Evolutionary conservation across 257 asterid genomes (phyloP).

Genomic region (Solanum etuberosum): DNA sequence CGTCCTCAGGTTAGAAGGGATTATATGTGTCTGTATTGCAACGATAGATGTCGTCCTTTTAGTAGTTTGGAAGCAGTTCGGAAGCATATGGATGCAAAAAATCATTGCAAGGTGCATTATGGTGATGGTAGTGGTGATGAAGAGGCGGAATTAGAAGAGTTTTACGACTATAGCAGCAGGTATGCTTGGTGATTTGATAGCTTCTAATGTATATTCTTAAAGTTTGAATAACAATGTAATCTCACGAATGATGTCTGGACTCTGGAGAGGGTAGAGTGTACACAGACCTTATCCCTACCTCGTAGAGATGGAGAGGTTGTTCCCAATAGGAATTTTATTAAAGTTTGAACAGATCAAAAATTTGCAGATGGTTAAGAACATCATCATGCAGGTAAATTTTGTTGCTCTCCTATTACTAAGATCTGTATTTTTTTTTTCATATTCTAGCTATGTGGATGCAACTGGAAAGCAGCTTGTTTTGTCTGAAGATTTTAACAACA

Average conservation of each 20-base stretch:
- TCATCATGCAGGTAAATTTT: background rate
- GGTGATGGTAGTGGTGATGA: constrained; percentile 92
- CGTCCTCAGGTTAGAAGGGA: constrained; percentile 62
- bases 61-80: constrained; percentile 71
- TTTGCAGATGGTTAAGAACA: background rate
- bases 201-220: background rate
- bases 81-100: constrained; percentile 88
- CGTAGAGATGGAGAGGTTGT: background rate
- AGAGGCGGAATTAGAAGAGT: constrained; percentile 87
- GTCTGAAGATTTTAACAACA: constrained; percentile 26
- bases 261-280: background rate
- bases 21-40: constrained; percentile 67
- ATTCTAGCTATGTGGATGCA: constrained; percentile 43
- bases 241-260: background rate
- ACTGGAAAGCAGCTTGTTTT: constrained; percentile 62
- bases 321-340: too few relatives aligned
- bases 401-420: background rate
- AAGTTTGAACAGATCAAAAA: background rate
- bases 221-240: too few relatives aligned
- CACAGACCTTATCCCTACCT: background rate
- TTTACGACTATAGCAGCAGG: constrained; percentile 96
- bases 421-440: background rate
- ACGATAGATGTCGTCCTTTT: constrained; percentile 63
- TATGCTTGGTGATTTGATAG: constrained; percentile 2
- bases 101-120: constrained; percentile 84